Evolutionary conservation across 179 eudicot genomes (phyloP), one percentile per base, ranked within the genome.

Genomic region (Vitellaria paradoxa): DNA sequence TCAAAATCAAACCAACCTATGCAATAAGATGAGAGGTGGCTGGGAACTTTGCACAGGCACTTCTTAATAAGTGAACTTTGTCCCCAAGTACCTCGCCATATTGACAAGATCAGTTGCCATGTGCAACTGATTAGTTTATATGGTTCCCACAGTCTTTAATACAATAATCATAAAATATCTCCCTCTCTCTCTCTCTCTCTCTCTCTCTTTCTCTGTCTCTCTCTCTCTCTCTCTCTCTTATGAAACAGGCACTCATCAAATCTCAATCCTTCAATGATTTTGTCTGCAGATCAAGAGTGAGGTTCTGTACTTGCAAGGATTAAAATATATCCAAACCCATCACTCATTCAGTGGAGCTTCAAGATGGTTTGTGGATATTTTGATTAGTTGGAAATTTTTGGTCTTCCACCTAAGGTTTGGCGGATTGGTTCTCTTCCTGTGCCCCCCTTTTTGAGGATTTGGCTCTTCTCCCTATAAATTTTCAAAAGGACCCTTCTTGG

Each of bases 221-320:
- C 7, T 67, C 60, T 18, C 62, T 65, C 74, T 26, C 65, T 26
- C 56, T 18, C 45, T 24, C 64, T 45, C 61, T 42, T 18, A 42
- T 7, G 55, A 42, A 61, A 74, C 63, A 56, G 68, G 20, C 52
- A 53, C 45, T 42, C 45, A 37, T 37, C 42, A 42, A 42, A 42
- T 42, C n/a, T 79, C 72, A 49, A 77, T 68, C 74, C 77, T 74
- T 73, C 74, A 82, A 81, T 79, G 78, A 82, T 85, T 83, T 68
- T 87, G 85, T 82, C 87, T 76, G 21, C 76, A 77, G 86, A 84
- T 86, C 85, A 75, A 72, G 79, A 68, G 76, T 85, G 77, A 79
- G 88, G 74, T 78, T 64, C 73, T 76, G 78, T 70, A 77, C 40
- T 72, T 40, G 45, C 45, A 18, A 15, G 73, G 46, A 21, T 30